phyloP scores from a whole-genome alignment of 441 rosid species.

The Lagerstroemia fauriei region DNA sequence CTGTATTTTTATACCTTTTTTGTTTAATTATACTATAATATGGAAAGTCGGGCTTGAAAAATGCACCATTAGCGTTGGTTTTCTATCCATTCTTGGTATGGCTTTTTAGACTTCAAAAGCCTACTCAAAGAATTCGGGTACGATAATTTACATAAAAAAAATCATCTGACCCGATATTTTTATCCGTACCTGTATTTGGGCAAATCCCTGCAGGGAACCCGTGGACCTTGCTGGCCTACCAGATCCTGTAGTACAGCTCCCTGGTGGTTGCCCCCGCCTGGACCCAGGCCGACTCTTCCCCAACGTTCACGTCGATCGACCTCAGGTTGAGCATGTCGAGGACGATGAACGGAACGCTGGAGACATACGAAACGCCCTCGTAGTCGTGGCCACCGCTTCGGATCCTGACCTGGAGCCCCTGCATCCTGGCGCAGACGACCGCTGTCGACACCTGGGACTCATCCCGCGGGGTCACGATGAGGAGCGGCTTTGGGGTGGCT shows the following conservation, averaged over 20 bases:
- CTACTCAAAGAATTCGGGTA: too few species aligned
- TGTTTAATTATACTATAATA: too few species aligned
- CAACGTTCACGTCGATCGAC: conserved; percentile 21
- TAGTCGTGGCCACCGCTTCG: conserved; percentile 1
- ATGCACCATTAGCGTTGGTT: too few species aligned
- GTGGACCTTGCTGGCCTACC: conserved; percentile 21
- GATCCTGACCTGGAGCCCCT: not conserved
- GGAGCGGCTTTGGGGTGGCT: not conserved
- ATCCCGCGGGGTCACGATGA: not conserved
- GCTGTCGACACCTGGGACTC: not conserved
- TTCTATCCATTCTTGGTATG: too few species aligned
- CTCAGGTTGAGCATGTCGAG: conserved; percentile 35
- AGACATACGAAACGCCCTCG: not conserved
- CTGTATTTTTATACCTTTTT: too few species aligned
- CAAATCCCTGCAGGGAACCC: conserved; percentile 21
- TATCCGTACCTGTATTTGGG: not conserved
- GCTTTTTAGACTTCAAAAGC: too few species aligned
- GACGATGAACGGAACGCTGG: not conserved
- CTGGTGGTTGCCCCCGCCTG: conserved; percentile 14
- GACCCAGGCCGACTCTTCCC: conserved; percentile 21
- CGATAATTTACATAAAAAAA: too few species aligned
- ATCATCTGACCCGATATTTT: too few species aligned
- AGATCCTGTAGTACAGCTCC: conserved; percentile 15
- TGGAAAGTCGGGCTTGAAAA: too few species aligned
- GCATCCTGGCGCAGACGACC: not conserved